phyloP scores from a whole-genome alignment of 2,329 filamentous ascomycete genomes.

The Aureobasidium sp. region DNA sequence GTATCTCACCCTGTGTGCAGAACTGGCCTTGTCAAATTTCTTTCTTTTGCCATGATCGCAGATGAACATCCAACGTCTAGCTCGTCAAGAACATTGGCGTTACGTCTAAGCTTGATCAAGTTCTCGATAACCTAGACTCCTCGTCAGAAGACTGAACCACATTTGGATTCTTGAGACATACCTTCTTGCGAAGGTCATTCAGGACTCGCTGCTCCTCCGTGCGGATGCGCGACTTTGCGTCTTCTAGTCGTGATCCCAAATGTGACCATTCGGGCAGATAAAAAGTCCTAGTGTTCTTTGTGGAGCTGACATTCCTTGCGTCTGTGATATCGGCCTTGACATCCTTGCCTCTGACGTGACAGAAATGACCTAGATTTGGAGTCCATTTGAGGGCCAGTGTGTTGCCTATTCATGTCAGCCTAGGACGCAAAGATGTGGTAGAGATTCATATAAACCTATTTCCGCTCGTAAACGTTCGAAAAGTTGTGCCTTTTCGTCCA shows the following conservation, averaged over 20 bases:
- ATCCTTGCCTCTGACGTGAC: constrained; percentile 81
- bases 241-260: constrained; percentile 73
- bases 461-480: constrained; percentile 54
- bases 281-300: constrained; percentile 78
- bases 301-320: constrained; percentile 61
- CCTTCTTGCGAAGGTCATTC: constrained; percentile 61
- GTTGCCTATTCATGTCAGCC: constrained; percentile 20
- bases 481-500: constrained; percentile 54
- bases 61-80: constrained; percentile 86
- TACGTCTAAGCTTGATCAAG: constrained; percentile 77
- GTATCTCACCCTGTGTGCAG: constrained; percentile 47
- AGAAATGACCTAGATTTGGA: constrained; percentile 79
- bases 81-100: constrained; percentile 86
- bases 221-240: constrained; percentile 68
- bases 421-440: background rate
- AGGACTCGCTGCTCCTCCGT: constrained; percentile 81
- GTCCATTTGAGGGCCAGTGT: constrained; percentile 78
- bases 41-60: constrained; percentile 68
- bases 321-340: constrained; percentile 40
- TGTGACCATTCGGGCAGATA: constrained; percentile 77
- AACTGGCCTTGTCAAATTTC: constrained; percentile 64
- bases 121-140: constrained; percentile 56
- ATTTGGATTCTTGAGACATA: background rate
- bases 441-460: constrained; percentile 35
- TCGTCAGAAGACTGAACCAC: background rate